phyloP scores from a whole-genome alignment of 179 eudicot genomes.

The Actinidia polygama region DNA sequence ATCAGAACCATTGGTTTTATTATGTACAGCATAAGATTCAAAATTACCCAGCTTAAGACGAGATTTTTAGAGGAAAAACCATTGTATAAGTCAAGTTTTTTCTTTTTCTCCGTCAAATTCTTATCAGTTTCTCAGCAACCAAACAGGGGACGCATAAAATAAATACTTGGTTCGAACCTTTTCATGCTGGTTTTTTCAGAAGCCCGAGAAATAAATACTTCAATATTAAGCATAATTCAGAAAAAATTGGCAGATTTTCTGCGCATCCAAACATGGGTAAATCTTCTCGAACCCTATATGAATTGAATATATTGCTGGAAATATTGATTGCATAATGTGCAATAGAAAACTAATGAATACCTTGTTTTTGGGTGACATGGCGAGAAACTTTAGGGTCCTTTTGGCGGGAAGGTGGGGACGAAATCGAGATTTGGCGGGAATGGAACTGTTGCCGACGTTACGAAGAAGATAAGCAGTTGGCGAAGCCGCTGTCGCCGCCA shows the following conservation, averaged over 20 bases:
- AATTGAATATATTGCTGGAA: background rate
- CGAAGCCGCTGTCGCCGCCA: constrained; percentile 38
- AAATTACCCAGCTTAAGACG: too few relatives aligned
- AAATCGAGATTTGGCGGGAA: constrained; percentile 24
- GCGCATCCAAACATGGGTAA: background rate
- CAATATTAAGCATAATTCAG: background rate
- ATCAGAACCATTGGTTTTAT: too few relatives aligned
- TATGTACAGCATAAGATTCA: too few relatives aligned
- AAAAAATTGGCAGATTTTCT: background rate
- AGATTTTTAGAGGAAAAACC: too few relatives aligned
- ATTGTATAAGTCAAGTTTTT: too few relatives aligned
- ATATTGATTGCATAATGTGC: too few relatives aligned
- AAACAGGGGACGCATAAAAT: background rate
- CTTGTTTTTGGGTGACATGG: constrained; percentile 92
- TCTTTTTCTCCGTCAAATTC: background rate
- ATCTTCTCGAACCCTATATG: background rate
- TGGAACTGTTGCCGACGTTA: constrained; percentile 19
- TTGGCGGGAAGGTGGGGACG: constrained; percentile 35
- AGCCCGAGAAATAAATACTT: background rate
- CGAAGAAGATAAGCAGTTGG: constrained; percentile 26
- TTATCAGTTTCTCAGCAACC: background rate
- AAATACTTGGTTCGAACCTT: background rate
- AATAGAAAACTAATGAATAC: too few relatives aligned
- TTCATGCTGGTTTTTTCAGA: background rate
- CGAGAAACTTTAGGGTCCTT: constrained; percentile 48